Conservation (phyloP, 116 monocot species). For the Cymodocea nodosa region DNA sequence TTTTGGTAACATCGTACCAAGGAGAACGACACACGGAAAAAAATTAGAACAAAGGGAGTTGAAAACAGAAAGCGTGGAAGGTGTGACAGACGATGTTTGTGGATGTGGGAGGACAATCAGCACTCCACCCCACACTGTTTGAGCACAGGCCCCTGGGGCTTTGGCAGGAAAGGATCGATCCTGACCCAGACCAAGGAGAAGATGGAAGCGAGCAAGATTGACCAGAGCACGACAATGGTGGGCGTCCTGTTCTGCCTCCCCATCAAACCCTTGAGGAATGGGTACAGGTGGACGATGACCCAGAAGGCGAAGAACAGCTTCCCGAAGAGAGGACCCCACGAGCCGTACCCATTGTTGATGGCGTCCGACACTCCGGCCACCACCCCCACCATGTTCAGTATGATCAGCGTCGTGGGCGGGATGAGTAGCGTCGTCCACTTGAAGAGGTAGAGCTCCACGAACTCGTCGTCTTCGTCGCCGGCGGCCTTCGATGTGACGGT, state of each 20-base stretch:
- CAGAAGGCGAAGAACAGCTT: slow-evolving; percentile 6
- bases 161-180: slow-evolving; percentile 85
- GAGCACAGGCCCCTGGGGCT: slow-evolving; percentile 21
- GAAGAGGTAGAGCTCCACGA: slow-evolving; percentile 72
- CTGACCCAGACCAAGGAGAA: slow-evolving; percentile 91
- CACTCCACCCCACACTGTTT: too few relatives aligned
- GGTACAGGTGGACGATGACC: slow-evolving; percentile 84
- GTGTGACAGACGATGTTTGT: too few relatives aligned
- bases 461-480: slow-evolving; percentile 29
- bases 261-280: slow-evolving; percentile 84
- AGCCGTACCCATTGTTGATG: slow-evolving; percentile 83
- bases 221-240: slow-evolving; percentile 84
- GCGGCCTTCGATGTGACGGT: slow-evolving; percentile 70
- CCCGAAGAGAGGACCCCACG: slow-evolving; percentile 36
- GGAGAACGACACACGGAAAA: too few relatives aligned
- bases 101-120: too few relatives aligned
- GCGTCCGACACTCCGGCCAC: slow-evolving; percentile 86
- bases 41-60: too few relatives aligned
- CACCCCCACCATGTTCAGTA: slow-evolving; percentile 87
- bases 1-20: too few relatives aligned
- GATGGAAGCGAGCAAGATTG: slow-evolving; percentile 64
- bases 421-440: slow-evolving; percentile 83
- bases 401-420: slow-evolving; percentile 73
- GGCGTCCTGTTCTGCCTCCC: slow-evolving; percentile 90
- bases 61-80: too few relatives aligned